These are phyloP conservation scores for Saccharum spontaneum DNA, from an alignment of 176 grass and related monocot species.

Conservation along the genomic window DNA sequence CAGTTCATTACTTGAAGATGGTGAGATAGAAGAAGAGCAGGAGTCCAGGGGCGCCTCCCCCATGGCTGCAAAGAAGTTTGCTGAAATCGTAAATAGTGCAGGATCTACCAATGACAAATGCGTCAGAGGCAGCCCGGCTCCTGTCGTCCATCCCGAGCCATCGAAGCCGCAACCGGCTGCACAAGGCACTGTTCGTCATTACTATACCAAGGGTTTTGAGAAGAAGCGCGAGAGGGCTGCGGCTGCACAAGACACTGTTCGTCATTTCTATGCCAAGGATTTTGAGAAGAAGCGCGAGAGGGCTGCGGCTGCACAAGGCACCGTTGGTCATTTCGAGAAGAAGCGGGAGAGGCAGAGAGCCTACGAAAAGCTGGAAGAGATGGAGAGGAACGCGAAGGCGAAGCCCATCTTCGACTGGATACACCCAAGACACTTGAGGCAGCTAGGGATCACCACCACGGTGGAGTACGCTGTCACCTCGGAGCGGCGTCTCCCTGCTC, in stretches of 20 bases:
- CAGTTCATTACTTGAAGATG: not conserved
- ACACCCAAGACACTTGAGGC: not conserved
- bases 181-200: not conserved
- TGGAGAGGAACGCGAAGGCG: not conserved
- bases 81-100: not conserved
- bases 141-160: not conserved
- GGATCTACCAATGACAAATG: not conserved
- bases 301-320: not conserved
- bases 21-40: not conserved
- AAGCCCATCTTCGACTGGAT: not conserved
- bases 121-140: not conserved
- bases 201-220: not conserved
- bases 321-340: not conserved
- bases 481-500: not conserved
- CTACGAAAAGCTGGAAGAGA: slow-evolving; percentile 1
- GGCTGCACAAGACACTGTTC: not conserved
- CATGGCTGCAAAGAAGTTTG: not conserved
- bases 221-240: not conserved
- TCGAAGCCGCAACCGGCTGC: not conserved
- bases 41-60: no score
- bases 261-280: not conserved
- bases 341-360: not conserved
- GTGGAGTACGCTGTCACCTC: not conserved
- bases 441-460: not conserved
- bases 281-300: not conserved